A percentile compares a stretch with the other conserved stretches of the same genome.
Evolutionary conservation across 2,329 filamentous ascomycete genomes (phyloP).

Genomic region (Cercospora sesami): DNA sequence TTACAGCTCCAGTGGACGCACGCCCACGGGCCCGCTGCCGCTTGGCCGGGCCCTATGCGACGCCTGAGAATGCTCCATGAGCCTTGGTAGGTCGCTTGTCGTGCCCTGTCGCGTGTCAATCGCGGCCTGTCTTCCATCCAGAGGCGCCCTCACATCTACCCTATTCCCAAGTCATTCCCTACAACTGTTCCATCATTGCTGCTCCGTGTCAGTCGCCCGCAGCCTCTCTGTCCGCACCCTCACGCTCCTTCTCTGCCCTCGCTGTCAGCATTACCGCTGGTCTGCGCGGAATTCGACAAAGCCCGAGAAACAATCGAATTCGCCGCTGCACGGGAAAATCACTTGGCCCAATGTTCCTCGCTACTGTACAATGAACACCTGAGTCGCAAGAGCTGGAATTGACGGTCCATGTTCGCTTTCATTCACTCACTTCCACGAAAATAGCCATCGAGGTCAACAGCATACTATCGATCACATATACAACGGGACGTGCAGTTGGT

Average conservation of each 20-base stretch:
- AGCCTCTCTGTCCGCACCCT: background rate
- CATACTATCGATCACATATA: background rate
- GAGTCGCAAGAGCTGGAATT: background rate
- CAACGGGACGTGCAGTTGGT: slow-evolving; percentile 6
- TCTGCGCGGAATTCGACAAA: background rate
- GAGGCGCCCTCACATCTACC: slow-evolving; percentile 1
- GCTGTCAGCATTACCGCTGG: background rate
- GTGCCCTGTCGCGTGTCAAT: slow-evolving; percentile 22
- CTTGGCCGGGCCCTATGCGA: slow-evolving; percentile 15
- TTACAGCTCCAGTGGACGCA: slow-evolving; percentile 3
- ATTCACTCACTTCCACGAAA: background rate
- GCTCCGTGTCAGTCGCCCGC: background rate
- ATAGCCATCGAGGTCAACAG: background rate
- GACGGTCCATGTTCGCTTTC: background rate
- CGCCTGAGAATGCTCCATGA: slow-evolving; percentile 13
- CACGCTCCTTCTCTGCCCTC: background rate
- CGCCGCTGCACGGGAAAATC: background rate
- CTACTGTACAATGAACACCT: background rate
- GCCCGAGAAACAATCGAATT: background rate
- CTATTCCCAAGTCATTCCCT: slow-evolving; percentile 1
- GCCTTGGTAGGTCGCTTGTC: slow-evolving; percentile 19
- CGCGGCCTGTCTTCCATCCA: slow-evolving; percentile 13
- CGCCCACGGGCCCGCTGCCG: slow-evolving; percentile 5
- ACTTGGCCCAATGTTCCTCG: background rate
- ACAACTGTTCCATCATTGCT: background rate